Base-by-base conservation (phyloP, 2,329 filamentous ascomycete genomes). In the Fusarium buharicum region DNA sequence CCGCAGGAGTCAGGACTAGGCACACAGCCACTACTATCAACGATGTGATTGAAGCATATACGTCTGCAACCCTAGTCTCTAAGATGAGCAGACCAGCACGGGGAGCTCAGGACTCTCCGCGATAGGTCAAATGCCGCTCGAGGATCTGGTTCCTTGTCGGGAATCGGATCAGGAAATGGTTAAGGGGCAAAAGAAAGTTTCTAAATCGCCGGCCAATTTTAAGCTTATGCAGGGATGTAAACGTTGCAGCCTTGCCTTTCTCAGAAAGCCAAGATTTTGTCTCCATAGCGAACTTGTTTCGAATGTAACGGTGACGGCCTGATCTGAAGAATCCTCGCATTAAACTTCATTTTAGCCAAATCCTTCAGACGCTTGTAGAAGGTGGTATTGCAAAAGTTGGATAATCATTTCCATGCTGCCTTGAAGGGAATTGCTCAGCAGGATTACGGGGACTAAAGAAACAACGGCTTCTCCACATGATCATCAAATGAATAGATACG, bases 161-260 rank as follows among this genome's bases (percentile, higher is more conserved):
- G 33, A 43, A 58, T 62, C 54, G 55, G 43, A 45, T 50, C 40
- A 64, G 38, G 34, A 48, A 44, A 60, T 60, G 48, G 40, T 31
- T 43, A 40, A 44, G 30, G 50, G 48, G 55, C 52, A 58, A 13
- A 54, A 58, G 11, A 54, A 48, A 50, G 55, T 38, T 24, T 53
- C 14, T 44, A 51, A 64, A 59, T 62, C 46, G 20, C 44, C 45
- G 47, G 58, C 47, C 58, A 50, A 66, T 50, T 52, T 46, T 64
- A 50, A 48, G 39, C 55, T 30, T 18, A 31, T 30, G 37, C 38
- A 52, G 13, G 50, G 55, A 10, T 33, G 41, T 44, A 31, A 24
- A 22, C 39, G 38, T 43, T 49, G 22, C 49, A 41, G 40, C 34
- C 12, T 11, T 5, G 27, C 27, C 27, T 11, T 9, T 28, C 39